These are phyloP conservation scores for Entamoeba nuttalli DNA, from an alignment of 208 protist species.

Conservation along the genomic window DNA sequence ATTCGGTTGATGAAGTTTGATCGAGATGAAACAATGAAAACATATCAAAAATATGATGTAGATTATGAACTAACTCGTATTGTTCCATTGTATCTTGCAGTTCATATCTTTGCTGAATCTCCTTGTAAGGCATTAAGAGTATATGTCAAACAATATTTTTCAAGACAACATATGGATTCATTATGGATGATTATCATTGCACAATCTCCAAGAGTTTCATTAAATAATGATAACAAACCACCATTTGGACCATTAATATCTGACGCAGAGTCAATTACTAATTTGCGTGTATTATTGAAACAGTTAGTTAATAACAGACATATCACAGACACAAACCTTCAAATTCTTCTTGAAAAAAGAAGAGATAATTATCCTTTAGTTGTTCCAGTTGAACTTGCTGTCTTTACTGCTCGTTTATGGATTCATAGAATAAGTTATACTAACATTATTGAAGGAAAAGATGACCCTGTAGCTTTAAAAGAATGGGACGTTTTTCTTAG, in stretches of 20 bases:
- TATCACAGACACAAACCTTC: background rate
- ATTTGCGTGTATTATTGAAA: background rate
- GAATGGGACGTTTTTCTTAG: background rate
- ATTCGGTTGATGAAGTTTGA: background rate
- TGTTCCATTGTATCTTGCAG: background rate
- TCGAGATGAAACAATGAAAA: background rate
- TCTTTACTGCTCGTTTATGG: background rate
- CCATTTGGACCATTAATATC: background rate
- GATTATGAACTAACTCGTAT: background rate
- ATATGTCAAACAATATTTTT: background rate
- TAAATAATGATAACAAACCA: background rate
- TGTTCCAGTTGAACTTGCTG: background rate
- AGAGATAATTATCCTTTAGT: background rate
- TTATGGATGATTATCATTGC: background rate
- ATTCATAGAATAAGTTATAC: background rate
- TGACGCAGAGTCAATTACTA: background rate
- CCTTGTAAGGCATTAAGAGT: background rate
- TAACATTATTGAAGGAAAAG: background rate
- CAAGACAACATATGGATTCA: background rate
- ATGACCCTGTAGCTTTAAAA: background rate
- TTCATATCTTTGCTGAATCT: background rate
- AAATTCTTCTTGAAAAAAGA: background rate
- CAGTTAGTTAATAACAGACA: background rate
- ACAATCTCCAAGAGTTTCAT: background rate
- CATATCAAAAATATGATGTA: background rate